A percentile compares a stretch with the other conserved stretches of the same genome.
phyloP scores from a whole-genome alignment of 352 stramenopile species.

The Globisporangium splendens region DNA sequence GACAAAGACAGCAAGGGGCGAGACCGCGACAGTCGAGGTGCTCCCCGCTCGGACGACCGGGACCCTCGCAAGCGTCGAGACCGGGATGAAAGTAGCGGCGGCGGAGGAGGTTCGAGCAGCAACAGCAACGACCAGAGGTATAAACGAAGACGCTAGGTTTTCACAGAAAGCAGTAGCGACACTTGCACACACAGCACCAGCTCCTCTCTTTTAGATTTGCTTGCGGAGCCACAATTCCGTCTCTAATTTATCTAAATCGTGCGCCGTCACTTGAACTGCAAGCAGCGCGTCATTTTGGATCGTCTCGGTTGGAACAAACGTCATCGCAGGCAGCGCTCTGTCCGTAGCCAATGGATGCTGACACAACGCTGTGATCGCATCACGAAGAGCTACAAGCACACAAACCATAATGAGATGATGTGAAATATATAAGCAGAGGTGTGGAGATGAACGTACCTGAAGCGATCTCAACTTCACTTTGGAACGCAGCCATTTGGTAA shows the following conservation, averaged over 20 bases:
- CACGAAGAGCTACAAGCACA: slow-evolving; percentile 8
- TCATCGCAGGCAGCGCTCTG: slow-evolving; percentile 42
- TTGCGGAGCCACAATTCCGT: slow-evolving; percentile 82
- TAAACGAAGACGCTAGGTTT: slow-evolving; percentile 49
- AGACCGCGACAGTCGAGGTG: slow-evolving; percentile 29
- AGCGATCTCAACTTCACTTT: slow-evolving; percentile 48
- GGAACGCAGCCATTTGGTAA: slow-evolving; percentile 44
- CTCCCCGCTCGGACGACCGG: slow-evolving; percentile 51
- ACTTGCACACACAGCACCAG: not conserved
- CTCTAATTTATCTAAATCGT: slow-evolving; percentile 80
- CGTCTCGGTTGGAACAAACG: slow-evolving; percentile 66
- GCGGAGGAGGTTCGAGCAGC: not conserved
- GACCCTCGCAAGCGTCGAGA: slow-evolving; percentile 64
- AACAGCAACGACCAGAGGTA: slow-evolving; percentile 13
- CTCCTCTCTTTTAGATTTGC: slow-evolving; percentile 47
- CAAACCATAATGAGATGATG: not conserved
- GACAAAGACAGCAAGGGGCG: slow-evolving; percentile 27
- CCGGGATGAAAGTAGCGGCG: slow-evolving; percentile 36
- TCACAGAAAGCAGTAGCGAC: not conserved
- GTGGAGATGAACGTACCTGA: slow-evolving; percentile 15
- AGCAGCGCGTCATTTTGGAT: slow-evolving; percentile 47
- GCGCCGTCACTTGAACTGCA: slow-evolving; percentile 63
- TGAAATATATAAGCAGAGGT: too few species aligned
- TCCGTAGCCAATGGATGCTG: slow-evolving; percentile 8
- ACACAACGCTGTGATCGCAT: not conserved